phyloP scores from a whole-genome alignment of 768 basidiomycete genomes.

The Suillus plorans region DNA sequence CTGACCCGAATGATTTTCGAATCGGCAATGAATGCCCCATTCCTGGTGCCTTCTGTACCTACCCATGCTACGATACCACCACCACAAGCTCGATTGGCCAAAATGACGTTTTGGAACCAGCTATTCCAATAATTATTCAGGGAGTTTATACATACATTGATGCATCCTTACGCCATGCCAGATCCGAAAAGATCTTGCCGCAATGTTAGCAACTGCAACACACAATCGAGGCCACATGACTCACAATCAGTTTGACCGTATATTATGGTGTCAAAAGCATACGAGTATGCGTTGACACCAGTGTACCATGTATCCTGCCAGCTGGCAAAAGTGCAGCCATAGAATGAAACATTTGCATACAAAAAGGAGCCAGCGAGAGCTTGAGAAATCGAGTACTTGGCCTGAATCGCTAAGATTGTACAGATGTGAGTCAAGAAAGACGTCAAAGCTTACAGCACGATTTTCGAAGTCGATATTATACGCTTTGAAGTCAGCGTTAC shows the following conservation, averaged over 20 bases:
- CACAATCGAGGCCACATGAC: slow-evolving; percentile 29
- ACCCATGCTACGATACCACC: slow-evolving; percentile 65
- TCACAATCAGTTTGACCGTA: slow-evolving; percentile 65
- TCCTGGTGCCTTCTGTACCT: slow-evolving; percentile 43
- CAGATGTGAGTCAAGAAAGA: neutral
- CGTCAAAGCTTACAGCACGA: slow-evolving; percentile 43
- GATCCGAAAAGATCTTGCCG: slow-evolving; percentile 55
- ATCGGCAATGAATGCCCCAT: slow-evolving; percentile 56
- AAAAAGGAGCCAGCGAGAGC: slow-evolving; percentile 64
- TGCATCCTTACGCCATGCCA: slow-evolving; percentile 51
- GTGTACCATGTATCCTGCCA: slow-evolving; percentile 70
- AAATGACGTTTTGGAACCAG: slow-evolving; percentile 59
- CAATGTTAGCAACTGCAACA: neutral
- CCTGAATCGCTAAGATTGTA: slow-evolving; percentile 21
- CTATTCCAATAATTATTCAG: slow-evolving; percentile 25
- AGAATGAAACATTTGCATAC: slow-evolving; percentile 66
- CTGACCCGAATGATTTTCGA: slow-evolving; percentile 57
- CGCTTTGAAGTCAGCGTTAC: slow-evolving; percentile 57
- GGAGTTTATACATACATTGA: neutral
- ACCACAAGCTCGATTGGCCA: slow-evolving; percentile 64
- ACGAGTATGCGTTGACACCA: slow-evolving; percentile 56
- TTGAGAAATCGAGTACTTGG: slow-evolving; percentile 59
- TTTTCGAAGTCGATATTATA: slow-evolving; percentile 68
- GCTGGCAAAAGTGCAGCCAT: slow-evolving; percentile 58
- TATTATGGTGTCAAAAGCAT: slow-evolving; percentile 59